Evolutionary conservation across 2,329 filamentous ascomycete genomes (phyloP), one percentile per base, ranked within the genome.

Genomic region (Arthrobotrys iridis): DNA sequence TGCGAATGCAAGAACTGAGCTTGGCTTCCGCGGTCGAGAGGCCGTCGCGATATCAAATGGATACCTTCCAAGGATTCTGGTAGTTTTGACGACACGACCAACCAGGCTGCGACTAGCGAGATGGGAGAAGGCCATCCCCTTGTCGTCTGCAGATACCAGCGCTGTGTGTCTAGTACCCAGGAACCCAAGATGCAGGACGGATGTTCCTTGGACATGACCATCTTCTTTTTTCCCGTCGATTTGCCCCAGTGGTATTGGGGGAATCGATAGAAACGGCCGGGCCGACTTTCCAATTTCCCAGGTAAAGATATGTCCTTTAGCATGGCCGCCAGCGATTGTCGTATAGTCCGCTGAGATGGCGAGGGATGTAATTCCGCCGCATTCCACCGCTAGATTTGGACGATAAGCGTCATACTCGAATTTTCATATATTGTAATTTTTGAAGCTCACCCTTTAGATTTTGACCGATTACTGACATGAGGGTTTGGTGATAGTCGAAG

Each of bases 71-170:
- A 99, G 84, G 75, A 99, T 93, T 73, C 96, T 88, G 1, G 91
- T 94, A 0, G 93, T 96, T 83, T 93, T 97, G 50, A 99, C 91
- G 0, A 89, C 90, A 68, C 95, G 88, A 4, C 91, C 93, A 20
- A 99, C 86, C 37, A 96, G 90, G 1, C 95, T 96, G 79, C 96
- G 87, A 7, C 93, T 96, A 7, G 95, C 96, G 7, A 99, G 87
- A 82, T 99, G 96, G 2, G 95, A 97, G 82, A 99, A 99, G 0
- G 95, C 94, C 96, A 99, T 99, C 18, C 96, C 95, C 55, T 88
- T 88, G 79, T 96, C 92, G 82, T 99, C 93, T 1, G 95, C 95
- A 2, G 95, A 99, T 8, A 98, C 93, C 3, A 99, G 85, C 2
- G 96, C 95, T 11, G 95, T 99, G 79, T 95, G 93, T 72, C 96